Percentiles rank a stretch among this genome's conserved stretches.
phyloP scores from a whole-genome alignment of 148 eudicot species.

The Silene latifolia region DNA sequence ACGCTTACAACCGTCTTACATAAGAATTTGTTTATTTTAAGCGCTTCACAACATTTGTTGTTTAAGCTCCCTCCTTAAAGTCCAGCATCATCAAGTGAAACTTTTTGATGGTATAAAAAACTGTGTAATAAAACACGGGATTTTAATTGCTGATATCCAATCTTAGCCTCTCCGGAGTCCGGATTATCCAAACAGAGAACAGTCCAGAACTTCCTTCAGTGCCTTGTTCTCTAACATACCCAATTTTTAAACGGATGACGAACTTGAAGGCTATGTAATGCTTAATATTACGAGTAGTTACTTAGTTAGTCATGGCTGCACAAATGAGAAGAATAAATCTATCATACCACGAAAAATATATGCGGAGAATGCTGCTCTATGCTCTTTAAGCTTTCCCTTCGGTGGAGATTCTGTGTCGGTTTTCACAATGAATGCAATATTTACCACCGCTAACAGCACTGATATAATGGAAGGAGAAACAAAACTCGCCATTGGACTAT shows the following conservation, averaged over 20 bases:
- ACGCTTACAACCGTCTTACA: no score
- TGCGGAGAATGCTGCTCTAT: constrained; percentile 42
- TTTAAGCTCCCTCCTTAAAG: no score
- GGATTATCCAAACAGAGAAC: no score
- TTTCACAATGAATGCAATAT: constrained; percentile 37
- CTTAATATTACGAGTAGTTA: neutral
- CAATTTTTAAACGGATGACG: neutral
- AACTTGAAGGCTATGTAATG: neutral
- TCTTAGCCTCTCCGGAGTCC: no score
- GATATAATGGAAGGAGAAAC: constrained; percentile 45
- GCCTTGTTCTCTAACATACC: neutral
- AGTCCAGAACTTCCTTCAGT: no score
- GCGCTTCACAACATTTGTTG: no score
- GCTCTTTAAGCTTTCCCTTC: constrained; percentile 41
- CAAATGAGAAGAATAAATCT: neutral
- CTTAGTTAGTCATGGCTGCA: neutral
- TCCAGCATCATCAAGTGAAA: no score
- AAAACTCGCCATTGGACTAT: constrained; percentile 32
- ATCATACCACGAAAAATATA: constrained; percentile 51
- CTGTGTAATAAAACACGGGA: no score
- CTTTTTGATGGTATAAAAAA: no score
- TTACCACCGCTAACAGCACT: constrained; percentile 51
- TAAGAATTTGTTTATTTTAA: no score
- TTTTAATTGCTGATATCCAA: no score
- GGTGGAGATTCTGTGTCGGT: constrained; percentile 53